A percentile compares a stretch with the other conserved stretches of the same genome.
These are phyloP conservation scores for Cyberlindnera xylosilytica DNA, from an alignment of 805 yeast species.

Conservation along the genomic window DNA sequence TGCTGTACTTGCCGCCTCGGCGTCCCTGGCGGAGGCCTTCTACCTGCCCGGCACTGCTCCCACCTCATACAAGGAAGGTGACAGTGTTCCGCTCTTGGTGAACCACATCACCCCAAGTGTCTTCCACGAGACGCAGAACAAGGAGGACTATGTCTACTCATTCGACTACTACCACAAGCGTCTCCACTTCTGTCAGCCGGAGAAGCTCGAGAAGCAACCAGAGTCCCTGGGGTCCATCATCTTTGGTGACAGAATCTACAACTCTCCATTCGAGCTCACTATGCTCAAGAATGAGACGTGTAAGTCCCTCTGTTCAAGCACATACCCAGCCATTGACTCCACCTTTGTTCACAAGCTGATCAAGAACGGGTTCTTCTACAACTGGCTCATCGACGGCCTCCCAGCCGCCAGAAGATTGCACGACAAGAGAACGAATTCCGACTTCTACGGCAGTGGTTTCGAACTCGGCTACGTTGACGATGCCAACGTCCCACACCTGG, in stretches of 20 bases:
- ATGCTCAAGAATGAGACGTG: conserved; percentile 77
- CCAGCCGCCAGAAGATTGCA: conserved; percentile 74
- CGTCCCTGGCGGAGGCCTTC: conserved; percentile 46
- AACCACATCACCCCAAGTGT: conserved; percentile 86
- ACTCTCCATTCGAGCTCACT: conserved; percentile 80
- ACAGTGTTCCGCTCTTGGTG: conserved; percentile 72
- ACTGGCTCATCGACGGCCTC: conserved; percentile 93
- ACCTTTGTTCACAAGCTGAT: conserved; percentile 76
- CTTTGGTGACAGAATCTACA: conserved; percentile 93
- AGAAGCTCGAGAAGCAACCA: conserved; percentile 53
- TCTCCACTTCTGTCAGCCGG: conserved; percentile 81
- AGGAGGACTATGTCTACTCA: conserved; percentile 60
- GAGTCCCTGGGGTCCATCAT: conserved; percentile 91
- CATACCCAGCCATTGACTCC: conserved; percentile 63
- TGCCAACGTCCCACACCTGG: conserved; percentile 53
- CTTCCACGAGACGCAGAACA: conserved; percentile 35
- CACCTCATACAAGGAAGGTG: conserved; percentile 74
- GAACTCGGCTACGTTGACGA: conserved; percentile 70
- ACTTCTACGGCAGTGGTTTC: conserved; percentile 79
- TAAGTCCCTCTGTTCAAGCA: conserved; percentile 55
- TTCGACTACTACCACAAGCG: conserved; percentile 81
- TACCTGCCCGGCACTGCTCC: conserved; percentile 97
- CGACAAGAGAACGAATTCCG: conserved; percentile 56
- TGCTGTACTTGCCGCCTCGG: conserved; percentile 9
- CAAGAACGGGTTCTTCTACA: conserved; percentile 78